Evolutionary conservation across 2,329 filamentous ascomycete genomes (phyloP).

Genomic region (Aspergillus sp.): DNA sequence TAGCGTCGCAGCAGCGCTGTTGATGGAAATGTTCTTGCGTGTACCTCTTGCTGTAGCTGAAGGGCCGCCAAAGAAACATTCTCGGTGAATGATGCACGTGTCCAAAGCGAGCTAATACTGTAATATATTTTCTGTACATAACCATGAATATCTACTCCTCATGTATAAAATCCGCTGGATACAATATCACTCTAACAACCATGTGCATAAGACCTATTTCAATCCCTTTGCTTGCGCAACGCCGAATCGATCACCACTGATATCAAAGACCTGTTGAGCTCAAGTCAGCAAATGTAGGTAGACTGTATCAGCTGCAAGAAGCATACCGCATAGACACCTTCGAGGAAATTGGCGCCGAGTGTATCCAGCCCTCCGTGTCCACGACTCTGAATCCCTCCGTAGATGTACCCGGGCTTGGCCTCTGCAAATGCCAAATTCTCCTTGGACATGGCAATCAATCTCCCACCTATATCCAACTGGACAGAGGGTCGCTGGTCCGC

Average conservation of each 20-base stretch:
- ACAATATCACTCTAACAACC: neutral
- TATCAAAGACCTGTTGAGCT: constrained; percentile 57
- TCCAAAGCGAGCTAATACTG: neutral
- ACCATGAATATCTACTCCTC: neutral
- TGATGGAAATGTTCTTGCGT: constrained; percentile 50
- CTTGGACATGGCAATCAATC: constrained; percentile 60
- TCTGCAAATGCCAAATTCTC: constrained; percentile 62
- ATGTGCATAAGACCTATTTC: neutral
- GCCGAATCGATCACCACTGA: constrained; percentile 60
- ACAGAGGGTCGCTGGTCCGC: constrained; percentile 58
- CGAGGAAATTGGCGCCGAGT: constrained; percentile 63
- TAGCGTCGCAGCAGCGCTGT: constrained; percentile 77
- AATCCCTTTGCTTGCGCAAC: constrained; percentile 46
- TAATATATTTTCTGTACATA: constrained; percentile 7
- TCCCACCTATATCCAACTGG: constrained; percentile 62
- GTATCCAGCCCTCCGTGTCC: constrained; percentile 62
- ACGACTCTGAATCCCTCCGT: constrained; percentile 65
- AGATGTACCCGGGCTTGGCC: constrained; percentile 55
- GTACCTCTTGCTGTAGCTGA: constrained; percentile 29
- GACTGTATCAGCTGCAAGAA: constrained; percentile 6
- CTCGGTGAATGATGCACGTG: neutral
- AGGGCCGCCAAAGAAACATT: constrained; percentile 16
- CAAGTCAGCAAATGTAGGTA: too few relatives aligned
- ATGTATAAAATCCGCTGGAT: neutral
- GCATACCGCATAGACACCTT: constrained; percentile 62